Percentiles rank a stretch among this genome's conserved stretches.
Conservation (phyloP, 75 land plant species). For the Gnetum montanum region DNA sequence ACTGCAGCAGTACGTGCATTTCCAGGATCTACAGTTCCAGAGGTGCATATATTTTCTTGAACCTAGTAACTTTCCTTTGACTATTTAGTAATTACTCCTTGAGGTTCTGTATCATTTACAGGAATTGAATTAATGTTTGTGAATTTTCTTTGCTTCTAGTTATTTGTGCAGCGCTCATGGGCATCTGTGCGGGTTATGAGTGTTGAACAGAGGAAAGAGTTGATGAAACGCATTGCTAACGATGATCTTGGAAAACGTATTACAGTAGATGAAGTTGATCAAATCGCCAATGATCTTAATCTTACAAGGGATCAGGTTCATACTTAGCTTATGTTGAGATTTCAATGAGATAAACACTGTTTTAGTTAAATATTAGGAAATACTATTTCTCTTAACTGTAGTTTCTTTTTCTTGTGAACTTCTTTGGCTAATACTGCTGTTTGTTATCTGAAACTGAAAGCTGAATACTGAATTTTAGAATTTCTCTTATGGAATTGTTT, state of each 20-base stretch:
- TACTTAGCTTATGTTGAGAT: too few species aligned
- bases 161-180: conserved; percentile 81
- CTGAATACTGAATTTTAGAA: too few species aligned
- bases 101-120: neutral
- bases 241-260: conserved; percentile 41
- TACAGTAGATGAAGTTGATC: conserved; percentile 53
- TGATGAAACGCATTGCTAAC: conserved; percentile 52
- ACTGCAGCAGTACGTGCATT: conserved; percentile 62
- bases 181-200: conserved; percentile 71
- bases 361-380: too few species aligned
- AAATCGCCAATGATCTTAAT: conserved; percentile 77
- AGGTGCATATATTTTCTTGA: conserved; percentile 32
- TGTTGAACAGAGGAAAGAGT: conserved; percentile 73
- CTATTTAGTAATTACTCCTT: too few species aligned
- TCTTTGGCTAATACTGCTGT: too few species aligned
- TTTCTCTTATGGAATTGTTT: too few species aligned
- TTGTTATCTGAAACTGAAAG: too few species aligned
- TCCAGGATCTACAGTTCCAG: conserved; percentile 89
- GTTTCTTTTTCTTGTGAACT: too few species aligned
- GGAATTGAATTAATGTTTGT: neutral
- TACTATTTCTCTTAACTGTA: too few species aligned
- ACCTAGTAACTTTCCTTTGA: neutral
- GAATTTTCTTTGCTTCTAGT: conserved; percentile 26
- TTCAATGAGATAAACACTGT: too few species aligned
- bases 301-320: conserved; percentile 88